A percentile compares a stretch with the other conserved stretches of the same genome.
Conservation (phyloP, 305 asterid genomes). For the Fraxinus angustifolia region DNA sequence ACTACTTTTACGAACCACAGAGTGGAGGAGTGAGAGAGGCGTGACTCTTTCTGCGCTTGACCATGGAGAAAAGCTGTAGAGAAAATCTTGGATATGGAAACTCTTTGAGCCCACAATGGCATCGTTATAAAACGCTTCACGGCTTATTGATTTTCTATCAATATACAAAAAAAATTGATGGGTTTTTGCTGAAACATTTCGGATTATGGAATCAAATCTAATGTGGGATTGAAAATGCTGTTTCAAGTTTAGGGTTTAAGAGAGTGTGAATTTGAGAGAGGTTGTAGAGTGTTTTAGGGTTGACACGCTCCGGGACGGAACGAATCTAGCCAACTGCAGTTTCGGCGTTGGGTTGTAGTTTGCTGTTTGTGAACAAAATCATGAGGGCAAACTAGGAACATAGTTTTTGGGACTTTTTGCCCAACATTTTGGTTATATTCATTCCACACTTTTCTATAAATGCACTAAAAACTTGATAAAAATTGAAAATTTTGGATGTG, state of each 20-base stretch:
- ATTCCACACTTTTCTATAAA: too few relatives aligned
- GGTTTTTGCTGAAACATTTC: conserved; percentile 25
- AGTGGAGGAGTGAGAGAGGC: conserved; percentile 39
- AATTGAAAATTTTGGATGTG: too few relatives aligned
- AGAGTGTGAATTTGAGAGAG: neutral
- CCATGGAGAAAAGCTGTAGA: conserved; percentile 44
- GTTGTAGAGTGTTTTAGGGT: neutral
- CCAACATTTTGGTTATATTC: too few relatives aligned
- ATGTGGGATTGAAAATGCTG: neutral
- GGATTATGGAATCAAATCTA: neutral
- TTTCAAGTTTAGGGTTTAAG: conserved; percentile 22
- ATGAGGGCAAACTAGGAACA: neutral
- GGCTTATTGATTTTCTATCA: neutral
- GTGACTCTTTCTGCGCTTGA: conserved; percentile 37
- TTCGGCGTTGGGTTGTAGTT: neutral
- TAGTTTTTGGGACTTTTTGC: too few relatives aligned
- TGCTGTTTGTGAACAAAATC: neutral
- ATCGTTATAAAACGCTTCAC: conserved; percentile 39
- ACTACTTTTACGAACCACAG: conserved; percentile 78
- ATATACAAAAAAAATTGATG: neutral
- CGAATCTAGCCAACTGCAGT: neutral
- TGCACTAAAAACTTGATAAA: too few relatives aligned
- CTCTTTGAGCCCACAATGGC: conserved; percentile 65
- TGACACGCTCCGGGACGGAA: neutral
- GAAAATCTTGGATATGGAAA: conserved; percentile 36